phyloP scores from a whole-genome alignment of 306 rosid genomes.

The Malus sieversii region DNA sequence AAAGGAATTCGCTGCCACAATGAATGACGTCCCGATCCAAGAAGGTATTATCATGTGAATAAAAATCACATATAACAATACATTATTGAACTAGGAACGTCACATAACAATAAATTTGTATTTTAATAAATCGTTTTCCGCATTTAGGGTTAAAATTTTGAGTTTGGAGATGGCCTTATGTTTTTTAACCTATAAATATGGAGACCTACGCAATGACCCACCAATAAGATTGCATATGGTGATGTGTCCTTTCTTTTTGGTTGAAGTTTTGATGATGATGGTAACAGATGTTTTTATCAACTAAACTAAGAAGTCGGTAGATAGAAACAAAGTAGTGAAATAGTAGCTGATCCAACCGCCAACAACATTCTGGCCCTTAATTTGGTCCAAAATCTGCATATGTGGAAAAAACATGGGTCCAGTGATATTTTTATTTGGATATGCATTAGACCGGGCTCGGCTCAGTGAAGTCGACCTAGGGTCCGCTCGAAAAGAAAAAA shows the following conservation, averaged over 20 bases:
- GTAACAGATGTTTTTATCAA: not conserved
- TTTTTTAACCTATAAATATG: not conserved
- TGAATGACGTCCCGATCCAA: not conserved
- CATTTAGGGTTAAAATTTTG: not conserved
- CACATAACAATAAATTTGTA: not conserved
- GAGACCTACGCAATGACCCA: not conserved
- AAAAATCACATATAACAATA: no score
- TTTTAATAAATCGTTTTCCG: not conserved
- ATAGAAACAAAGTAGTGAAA: not conserved
- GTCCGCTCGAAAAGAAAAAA: not conserved
- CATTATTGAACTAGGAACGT: no score
- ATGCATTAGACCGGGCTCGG: not conserved
- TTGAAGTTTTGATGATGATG: not conserved
- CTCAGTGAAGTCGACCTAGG: not conserved
- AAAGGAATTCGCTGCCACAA: fast-evolving
- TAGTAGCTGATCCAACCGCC: not conserved
- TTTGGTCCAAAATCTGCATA: not conserved
- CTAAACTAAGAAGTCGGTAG: not conserved
- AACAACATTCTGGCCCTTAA: not conserved
- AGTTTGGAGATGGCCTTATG: not conserved
- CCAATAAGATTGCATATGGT: not conserved
- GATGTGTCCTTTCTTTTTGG: not conserved
- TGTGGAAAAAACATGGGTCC: not conserved
- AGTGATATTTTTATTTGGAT: not conserved
- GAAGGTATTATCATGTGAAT: not conserved